Conservation (phyloP, 2,329 filamentous ascomycete species). For the Lachnum nothofagi region DNA sequence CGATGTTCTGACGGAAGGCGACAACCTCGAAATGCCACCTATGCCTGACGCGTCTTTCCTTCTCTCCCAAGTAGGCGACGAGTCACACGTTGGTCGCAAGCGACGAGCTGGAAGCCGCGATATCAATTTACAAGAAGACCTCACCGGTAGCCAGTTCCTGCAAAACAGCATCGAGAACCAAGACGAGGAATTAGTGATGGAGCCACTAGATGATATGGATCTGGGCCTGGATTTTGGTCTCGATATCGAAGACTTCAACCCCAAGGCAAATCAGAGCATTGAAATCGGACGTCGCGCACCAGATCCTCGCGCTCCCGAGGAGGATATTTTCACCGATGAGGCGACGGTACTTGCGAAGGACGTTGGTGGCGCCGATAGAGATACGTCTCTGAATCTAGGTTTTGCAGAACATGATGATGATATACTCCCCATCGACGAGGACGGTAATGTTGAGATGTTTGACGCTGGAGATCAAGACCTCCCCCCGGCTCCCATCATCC, state of each 20-base stretch:
- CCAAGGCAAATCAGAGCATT: constrained; percentile 56
- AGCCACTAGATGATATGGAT: constrained; percentile 58
- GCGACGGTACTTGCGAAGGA: constrained; percentile 51
- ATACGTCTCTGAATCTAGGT: constrained; percentile 50
- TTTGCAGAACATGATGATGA: constrained; percentile 43
- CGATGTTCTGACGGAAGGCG: constrained; percentile 88
- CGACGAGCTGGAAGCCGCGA: constrained; percentile 56
- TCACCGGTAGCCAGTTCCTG: constrained; percentile 74
- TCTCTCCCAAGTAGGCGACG: constrained; percentile 66
- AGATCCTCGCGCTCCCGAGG: constrained; percentile 59
- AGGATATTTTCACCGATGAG: constrained; percentile 62
- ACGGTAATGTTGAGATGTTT: constrained; percentile 60
- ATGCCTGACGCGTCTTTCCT: constrained; percentile 85
- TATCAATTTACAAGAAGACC: constrained; percentile 65
- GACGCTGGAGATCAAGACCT: constrained; percentile 53
- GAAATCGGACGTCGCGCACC: constrained; percentile 88
- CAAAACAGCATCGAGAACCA: constrained; percentile 52
- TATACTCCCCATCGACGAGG: constrained; percentile 56
- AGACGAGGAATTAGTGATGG: constrained; percentile 53
- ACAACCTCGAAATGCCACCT: constrained; percentile 70
- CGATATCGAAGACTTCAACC: constrained; percentile 38
- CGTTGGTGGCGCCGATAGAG: constrained; percentile 44
- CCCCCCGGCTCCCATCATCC: constrained; percentile 44
- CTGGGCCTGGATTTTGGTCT: constrained; percentile 71
- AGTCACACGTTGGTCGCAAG: constrained; percentile 51